Evolutionary conservation across 1,139 yeast genomes (phyloP), one percentile per base, ranked within the genome.

Genomic region (Schwanniomyces etchellsii): DNA sequence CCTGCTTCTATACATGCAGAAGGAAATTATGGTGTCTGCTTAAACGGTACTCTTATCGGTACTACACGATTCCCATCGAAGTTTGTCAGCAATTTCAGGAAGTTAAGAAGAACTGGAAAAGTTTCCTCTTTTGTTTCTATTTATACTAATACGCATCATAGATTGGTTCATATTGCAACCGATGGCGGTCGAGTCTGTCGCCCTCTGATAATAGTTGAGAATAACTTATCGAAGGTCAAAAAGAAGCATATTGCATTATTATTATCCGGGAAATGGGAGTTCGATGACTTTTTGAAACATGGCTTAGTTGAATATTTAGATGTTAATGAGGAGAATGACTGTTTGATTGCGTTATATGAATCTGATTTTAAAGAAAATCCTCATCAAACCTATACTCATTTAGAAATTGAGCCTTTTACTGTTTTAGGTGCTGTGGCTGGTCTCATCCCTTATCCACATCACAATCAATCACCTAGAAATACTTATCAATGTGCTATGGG

Each of bases 401-500:
- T 93, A 49, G 99, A 91, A 61, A 86, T 91, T 45, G 98, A 91
- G 55, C 96, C 96, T 3, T 91, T 91, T 60, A 91, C 98, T 0
- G 85, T 91, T 2, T 66, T 91, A 32, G 99, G 99, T 29, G 98
- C 98, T 0, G 97, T 91, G 37, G 99, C 99, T 0, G 98, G 98
- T 27, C 72, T 91, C 45, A 91, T 91, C 72, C 99, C 99, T n/a
- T 91, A 91, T 50, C 99, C 99, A 20, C 98, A 91, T 56, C 99
- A 91, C 57, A 91, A 91, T 57, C 98, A 91, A 65, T 88, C 96
- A 4, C 98, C 98, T 29, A 81, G 98, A 74, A 91, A 91, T 56
- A 91, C 98, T 0, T 91, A 91, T 64, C 98, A 91, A 65, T 91
- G 96, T 74, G 98, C 98, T 55, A 91, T 91, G 98, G 98, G 98